A percentile compares a stretch with the other conserved stretches of the same genome.
phyloP scores from a whole-genome alignment of 2,329 filamentous ascomycete genomes.

The Fusarium algeriense region DNA sequence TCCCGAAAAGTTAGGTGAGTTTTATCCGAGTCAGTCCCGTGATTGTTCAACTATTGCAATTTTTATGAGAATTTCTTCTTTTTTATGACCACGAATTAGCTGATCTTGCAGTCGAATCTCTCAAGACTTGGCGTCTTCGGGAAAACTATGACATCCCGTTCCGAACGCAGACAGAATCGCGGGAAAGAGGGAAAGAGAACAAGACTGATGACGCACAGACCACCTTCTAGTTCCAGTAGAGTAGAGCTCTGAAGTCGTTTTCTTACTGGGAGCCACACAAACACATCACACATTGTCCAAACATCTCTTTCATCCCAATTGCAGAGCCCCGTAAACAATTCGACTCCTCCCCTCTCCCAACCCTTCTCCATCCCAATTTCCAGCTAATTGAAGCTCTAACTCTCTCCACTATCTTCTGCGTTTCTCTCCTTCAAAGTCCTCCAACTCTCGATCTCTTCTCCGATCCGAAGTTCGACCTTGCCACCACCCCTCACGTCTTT shows the following conservation, averaged over 20 bases:
- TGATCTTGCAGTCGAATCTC: conserved; percentile 1
- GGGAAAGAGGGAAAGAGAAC: conserved; percentile 2
- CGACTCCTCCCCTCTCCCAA: conserved; percentile 18
- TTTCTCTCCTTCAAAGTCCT: conserved; percentile 33
- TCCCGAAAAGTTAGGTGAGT: conserved; percentile 3
- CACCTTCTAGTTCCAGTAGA: conserved; percentile 4
- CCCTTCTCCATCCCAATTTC: conserved; percentile 19
- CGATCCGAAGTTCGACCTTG: conserved; percentile 29
- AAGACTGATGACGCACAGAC: conserved; percentile 30
- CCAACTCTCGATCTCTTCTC: conserved; percentile 15
- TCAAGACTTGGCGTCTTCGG: conserved; percentile 25
- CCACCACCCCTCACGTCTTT: conserved; percentile 44
- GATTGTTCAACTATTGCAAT: neutral
- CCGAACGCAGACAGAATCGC: conserved; percentile 22
- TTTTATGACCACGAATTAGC: neutral
- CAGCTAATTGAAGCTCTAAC: conserved; percentile 26
- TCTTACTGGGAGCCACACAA: conserved; percentile 27
- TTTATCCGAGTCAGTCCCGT: neutral
- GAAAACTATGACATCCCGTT: conserved; percentile 36
- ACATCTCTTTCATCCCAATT: conserved; percentile 36
- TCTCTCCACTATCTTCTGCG: conserved; percentile 19
- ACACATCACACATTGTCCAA: conserved; percentile 40
- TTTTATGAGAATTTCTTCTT: neutral
- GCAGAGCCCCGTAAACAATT: conserved; percentile 28
- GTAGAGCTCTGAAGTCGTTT: conserved; percentile 29